phyloP scores from a whole-genome alignment of 176 grass and related monocot genomes.

The Hyparrhenia diplandra region DNA sequence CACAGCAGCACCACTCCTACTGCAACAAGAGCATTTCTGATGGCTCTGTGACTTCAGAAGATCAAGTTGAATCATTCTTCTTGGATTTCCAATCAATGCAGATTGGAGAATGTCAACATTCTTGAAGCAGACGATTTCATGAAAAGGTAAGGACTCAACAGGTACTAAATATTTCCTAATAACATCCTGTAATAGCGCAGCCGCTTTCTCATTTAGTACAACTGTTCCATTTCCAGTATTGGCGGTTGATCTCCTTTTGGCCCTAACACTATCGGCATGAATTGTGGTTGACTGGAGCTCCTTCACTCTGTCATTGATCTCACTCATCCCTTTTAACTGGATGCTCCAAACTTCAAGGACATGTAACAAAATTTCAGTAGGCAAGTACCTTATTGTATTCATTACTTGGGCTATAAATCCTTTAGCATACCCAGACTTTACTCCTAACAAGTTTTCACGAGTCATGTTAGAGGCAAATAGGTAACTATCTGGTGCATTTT shows the following conservation, averaged over 20 bases:
- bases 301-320: slow-evolving; percentile 66
- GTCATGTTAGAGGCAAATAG: slow-evolving; percentile 19
- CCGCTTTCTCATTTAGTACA: not conserved
- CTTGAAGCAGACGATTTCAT: slow-evolving; percentile 96
- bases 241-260: slow-evolving; percentile 2
- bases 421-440: slow-evolving; percentile 33
- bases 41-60: slow-evolving; percentile 59
- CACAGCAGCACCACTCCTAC: slow-evolving; percentile 45
- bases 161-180: slow-evolving; percentile 63
- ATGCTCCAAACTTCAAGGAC: slow-evolving; percentile 64
- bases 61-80: slow-evolving; percentile 86
- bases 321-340: slow-evolving; percentile 57
- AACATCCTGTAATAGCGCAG: not conserved
- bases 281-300: slow-evolving; percentile 60
- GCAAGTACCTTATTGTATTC: slow-evolving; percentile 60
- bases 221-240: not conserved
- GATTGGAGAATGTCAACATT: slow-evolving; percentile 68
- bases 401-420: slow-evolving; percentile 55
- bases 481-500: slow-evolving; percentile 30
- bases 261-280: slow-evolving; percentile 28
- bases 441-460: slow-evolving; percentile 26
- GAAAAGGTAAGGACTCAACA: slow-evolving; percentile 60
- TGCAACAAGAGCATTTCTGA: slow-evolving; percentile 75
- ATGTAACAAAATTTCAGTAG: slow-evolving; percentile 49
- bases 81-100: slow-evolving; percentile 83